phyloP scores from a whole-genome alignment of 352 stramenopile genomes.

The Discostella stelligera region DNA sequence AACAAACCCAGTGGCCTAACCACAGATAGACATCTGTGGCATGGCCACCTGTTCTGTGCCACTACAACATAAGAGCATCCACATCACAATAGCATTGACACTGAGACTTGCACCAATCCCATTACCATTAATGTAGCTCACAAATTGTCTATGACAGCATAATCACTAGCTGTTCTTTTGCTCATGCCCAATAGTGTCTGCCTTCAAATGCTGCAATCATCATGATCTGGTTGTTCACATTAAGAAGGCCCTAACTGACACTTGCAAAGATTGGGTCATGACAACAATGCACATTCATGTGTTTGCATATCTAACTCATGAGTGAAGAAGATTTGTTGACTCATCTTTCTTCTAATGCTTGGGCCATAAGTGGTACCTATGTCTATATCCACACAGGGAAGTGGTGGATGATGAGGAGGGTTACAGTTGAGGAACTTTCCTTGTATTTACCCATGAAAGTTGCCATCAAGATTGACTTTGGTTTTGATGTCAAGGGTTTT shows the following conservation, averaged over 20 bases:
- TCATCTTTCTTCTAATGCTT: not conserved
- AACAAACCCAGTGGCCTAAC: too few relatives aligned
- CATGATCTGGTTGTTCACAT: not conserved
- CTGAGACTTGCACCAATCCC: too few relatives aligned
- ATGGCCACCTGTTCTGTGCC: too few relatives aligned
- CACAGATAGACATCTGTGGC: too few relatives aligned
- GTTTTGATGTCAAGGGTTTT: not conserved
- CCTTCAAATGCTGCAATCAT: not conserved
- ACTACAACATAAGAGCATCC: too few relatives aligned
- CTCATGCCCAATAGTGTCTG: too few relatives aligned
- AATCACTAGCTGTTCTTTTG: too few relatives aligned
- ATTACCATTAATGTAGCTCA: too few relatives aligned
- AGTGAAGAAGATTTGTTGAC: not conserved
- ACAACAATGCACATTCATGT: slow-evolving; percentile 6
- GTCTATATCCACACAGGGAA: not conserved
- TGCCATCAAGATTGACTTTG: not conserved
- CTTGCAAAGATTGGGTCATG: not conserved
- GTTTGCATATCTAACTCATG: slow-evolving; percentile 3
- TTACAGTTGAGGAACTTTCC: not conserved
- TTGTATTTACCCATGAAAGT: not conserved
- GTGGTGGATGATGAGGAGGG: not conserved
- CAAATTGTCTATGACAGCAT: too few relatives aligned
- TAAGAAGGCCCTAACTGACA: not conserved
- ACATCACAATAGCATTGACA: too few relatives aligned
- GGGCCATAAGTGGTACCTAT: not conserved